Percentiles rank a stretch among this genome's conserved stretches.
Evolutionary conservation across 495 filamentous ascomycete genomes (phyloP).

Genomic region (Tuber indicum): DNA sequence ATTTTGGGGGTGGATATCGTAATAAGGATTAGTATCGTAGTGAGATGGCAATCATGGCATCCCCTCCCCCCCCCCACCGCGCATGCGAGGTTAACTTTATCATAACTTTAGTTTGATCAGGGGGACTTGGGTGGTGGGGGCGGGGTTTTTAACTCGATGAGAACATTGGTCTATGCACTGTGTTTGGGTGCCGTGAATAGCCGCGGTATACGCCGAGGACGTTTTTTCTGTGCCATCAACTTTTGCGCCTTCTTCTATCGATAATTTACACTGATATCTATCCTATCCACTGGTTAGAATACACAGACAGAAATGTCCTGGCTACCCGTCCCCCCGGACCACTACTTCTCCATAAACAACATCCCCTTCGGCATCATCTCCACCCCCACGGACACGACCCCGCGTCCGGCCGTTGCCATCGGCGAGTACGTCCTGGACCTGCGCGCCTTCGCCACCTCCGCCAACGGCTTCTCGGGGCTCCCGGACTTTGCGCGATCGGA

Average conservation of each 20-base stretch:
- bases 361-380: conserved; percentile 89
- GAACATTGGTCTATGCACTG: neutral
- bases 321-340: conserved; percentile 58
- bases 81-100: too few relatives aligned
- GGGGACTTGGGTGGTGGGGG: too few relatives aligned
- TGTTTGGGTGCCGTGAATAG: neutral
- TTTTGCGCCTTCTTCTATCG: neutral
- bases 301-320: conserved; percentile 45
- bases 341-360: conserved; percentile 79
- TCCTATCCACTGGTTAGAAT: neutral
- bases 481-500: conserved; percentile 21
- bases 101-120: too few relatives aligned
- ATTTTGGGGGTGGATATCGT: too few relatives aligned
- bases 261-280: neutral
- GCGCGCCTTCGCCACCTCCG: conserved; percentile 43
- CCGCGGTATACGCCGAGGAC: neutral
- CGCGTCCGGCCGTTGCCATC: conserved; percentile 69
- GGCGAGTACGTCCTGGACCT: conserved; percentile 74
- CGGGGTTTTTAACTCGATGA: too few relatives aligned
- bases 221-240: neutral
- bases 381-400: conserved; percentile 50
- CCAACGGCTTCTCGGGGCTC: conserved; percentile 51
- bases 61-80: too few relatives aligned
- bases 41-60: too few relatives aligned
- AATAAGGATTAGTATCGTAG: too few relatives aligned